Conservation (phyloP, 805 yeast genomes). For the Starmera amethionina region DNA sequence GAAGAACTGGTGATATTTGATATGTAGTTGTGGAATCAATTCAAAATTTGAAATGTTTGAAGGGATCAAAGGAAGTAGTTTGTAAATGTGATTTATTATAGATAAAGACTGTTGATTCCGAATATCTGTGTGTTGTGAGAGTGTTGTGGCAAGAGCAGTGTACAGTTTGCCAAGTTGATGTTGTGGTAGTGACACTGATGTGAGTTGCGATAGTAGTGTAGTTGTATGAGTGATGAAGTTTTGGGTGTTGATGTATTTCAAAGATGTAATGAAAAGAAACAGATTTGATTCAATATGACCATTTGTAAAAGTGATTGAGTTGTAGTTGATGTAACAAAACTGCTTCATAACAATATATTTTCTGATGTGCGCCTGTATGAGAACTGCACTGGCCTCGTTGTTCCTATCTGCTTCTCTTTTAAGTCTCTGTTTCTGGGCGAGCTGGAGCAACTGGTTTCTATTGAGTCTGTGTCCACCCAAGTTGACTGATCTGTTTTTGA, state of each 20-base stretch:
- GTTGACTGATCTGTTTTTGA: conserved; percentile 47
- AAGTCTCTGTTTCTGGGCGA: conserved; percentile 56
- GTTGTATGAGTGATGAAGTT: too few species aligned
- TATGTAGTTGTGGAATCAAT: conserved; percentile 3
- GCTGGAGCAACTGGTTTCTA: conserved; percentile 40
- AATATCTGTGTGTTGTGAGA: too few species aligned
- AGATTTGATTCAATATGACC: conserved; percentile 3
- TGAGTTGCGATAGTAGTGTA: too few species aligned
- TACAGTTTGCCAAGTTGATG: too few species aligned
- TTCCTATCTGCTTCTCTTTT: conserved; percentile 48
- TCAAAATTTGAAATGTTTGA: background rate
- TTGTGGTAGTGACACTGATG: too few species aligned
- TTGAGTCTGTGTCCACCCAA: conserved; percentile 35
- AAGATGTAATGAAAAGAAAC: conserved; percentile 14
- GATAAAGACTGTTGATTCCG: too few species aligned
- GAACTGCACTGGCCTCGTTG: conserved; percentile 36
- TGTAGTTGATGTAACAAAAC: too few species aligned
- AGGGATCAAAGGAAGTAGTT: too few species aligned
- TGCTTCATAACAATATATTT: conserved; percentile 19
- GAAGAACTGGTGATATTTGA: conserved; percentile 3
- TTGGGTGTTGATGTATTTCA: too few species aligned
- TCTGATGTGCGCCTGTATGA: conserved; percentile 41
- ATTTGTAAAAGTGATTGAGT: conserved; percentile 4
- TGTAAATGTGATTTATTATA: too few species aligned
- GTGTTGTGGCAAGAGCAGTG: too few species aligned